Conservation (phyloP, 345 rosid species). For the Ceriops decandra region DNA sequence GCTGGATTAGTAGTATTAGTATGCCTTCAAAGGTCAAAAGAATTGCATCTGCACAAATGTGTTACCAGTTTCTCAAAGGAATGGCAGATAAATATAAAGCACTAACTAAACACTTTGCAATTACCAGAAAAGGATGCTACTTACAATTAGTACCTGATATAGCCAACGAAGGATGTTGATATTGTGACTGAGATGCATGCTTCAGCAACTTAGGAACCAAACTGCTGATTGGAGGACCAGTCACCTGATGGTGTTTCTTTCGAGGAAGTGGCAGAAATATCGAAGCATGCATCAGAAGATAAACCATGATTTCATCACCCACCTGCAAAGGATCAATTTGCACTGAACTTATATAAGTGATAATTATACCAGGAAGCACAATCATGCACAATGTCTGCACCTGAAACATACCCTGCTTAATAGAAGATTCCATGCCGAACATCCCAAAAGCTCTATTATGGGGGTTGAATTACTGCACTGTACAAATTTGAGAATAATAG, state of each 20-base stretch:
- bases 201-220: constrained; percentile 24
- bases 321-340: constrained; percentile 39
- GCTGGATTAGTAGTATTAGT: too few relatives aligned
- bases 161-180: constrained; percentile 15
- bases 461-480: constrained; percentile 52
- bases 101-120: not conserved
- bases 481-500: not conserved
- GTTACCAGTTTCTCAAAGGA: too few relatives aligned
- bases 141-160: constrained; percentile 18
- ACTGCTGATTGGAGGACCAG: constrained; percentile 46
- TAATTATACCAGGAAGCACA: not conserved
- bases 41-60: too few relatives aligned
- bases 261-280: constrained; percentile 52
- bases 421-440: constrained; percentile 65
- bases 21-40: too few relatives aligned
- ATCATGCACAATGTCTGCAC: not conserved
- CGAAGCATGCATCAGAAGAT: constrained; percentile 55
- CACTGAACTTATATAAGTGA: not conserved
- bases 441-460: constrained; percentile 47
- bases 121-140: not conserved
- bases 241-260: constrained; percentile 60
- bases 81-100: too few relatives aligned
- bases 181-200: constrained; percentile 5
- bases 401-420: constrained; percentile 50
- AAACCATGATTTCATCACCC: constrained; percentile 59